Conservation (phyloP, 192 early-diverging fungal genomes). For the Coemansia erecta region DNA sequence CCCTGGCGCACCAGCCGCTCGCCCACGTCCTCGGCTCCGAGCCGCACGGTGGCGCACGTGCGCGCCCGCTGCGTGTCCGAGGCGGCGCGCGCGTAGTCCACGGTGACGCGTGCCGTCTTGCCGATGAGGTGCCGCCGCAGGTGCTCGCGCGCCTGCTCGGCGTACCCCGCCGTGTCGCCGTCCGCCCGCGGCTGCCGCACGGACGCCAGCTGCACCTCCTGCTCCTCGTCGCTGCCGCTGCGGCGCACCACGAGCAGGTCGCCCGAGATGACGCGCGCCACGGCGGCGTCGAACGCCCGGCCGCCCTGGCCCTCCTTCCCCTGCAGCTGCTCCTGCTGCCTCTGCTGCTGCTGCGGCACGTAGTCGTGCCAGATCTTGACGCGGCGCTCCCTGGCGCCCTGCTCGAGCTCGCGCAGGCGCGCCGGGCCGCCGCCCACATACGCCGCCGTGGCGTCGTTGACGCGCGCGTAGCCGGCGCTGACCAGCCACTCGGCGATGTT, state of each 20-base stretch:
- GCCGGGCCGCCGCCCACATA: constrained; percentile 61
- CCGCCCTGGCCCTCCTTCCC: background rate
- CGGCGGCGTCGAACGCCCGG: constrained; percentile 53
- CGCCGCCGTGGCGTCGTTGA: constrained; percentile 83
- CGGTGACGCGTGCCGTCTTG: constrained; percentile 65
- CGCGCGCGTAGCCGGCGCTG: constrained; percentile 75
- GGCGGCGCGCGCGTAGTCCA: constrained; percentile 90
- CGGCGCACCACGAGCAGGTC: constrained; percentile 59
- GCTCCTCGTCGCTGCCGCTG: constrained; percentile 44
- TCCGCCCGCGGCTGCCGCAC: constrained; percentile 71
- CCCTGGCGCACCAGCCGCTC: constrained; percentile 62
- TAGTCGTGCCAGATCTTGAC: constrained; percentile 76
- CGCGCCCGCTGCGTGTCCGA: constrained; percentile 79
- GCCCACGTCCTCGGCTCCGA: constrained; percentile 61
- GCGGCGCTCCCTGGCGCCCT: constrained; percentile 73
- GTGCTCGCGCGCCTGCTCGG: constrained; percentile 85
- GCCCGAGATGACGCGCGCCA: constrained; percentile 59
- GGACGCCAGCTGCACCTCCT: constrained; percentile 60
- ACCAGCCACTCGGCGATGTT: constrained; percentile 91
- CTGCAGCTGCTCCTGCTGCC: background rate
- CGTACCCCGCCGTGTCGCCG: constrained; percentile 73
- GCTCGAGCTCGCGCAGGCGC: constrained; percentile 75
- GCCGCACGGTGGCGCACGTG: constrained; percentile 82
- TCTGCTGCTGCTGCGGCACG: background rate
- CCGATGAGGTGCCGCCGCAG: constrained; percentile 87